phyloP scores from a whole-genome alignment of 2,329 filamentous ascomycete species.

The Cryphonectria japonica region DNA sequence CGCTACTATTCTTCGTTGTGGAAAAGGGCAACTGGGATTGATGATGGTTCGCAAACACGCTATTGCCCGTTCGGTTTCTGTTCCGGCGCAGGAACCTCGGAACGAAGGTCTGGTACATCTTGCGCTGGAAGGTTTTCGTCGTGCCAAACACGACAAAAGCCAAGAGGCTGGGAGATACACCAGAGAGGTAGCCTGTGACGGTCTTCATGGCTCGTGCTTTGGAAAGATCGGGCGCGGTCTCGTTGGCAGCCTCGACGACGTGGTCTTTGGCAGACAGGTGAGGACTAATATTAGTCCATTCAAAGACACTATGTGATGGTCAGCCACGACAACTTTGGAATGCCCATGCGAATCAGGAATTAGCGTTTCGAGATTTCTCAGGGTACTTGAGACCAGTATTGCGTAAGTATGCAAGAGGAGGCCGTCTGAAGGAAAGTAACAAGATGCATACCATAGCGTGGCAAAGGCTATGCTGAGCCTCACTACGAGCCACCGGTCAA shows the following conservation, averaged over 20 bases:
- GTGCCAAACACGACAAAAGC: conserved; percentile 36
- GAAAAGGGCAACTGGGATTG: conserved; percentile 9
- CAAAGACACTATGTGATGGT: conserved; percentile 17
- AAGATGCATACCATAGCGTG: conserved; percentile 21
- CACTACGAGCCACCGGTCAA: conserved; percentile 27
- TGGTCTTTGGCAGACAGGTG: conserved; percentile 14
- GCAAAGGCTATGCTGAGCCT: conserved; percentile 26
- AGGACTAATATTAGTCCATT: conserved; percentile 22
- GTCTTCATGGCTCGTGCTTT: conserved; percentile 22
- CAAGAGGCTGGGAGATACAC: conserved; percentile 34
- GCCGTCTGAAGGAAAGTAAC: neutral
- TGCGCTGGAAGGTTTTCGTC: conserved; percentile 34
- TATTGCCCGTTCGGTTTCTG: neutral
- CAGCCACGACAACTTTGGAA: neutral
- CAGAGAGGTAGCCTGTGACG: conserved; percentile 35
- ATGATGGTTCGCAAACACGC: conserved; percentile 5
- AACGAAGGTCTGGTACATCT: conserved; percentile 31
- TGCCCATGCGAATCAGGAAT: neutral
- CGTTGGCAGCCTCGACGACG: conserved; percentile 43
- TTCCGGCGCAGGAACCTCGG: conserved; percentile 23
- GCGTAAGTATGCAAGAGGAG: neutral
- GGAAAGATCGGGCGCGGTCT: conserved; percentile 23
- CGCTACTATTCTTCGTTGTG: conserved; percentile 10
- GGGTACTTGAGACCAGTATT: neutral
- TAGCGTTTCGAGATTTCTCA: neutral